Base-by-base conservation (phyloP, 2,329 filamentous ascomycete genomes). In the Cladorrhinum sp. region DNA sequence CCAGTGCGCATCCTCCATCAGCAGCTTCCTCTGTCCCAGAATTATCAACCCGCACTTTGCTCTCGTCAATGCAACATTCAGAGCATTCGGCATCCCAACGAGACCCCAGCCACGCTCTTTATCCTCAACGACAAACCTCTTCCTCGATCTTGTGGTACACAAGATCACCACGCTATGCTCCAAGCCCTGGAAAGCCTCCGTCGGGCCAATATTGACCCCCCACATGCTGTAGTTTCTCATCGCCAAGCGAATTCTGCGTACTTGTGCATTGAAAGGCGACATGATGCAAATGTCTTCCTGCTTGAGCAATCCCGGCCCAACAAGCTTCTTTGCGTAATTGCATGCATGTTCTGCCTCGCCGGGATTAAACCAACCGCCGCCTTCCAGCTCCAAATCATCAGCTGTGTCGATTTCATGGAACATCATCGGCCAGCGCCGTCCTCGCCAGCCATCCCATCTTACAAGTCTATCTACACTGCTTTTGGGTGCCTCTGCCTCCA, bases 61-160 rank as follows among this genome's bases (percentile, higher is more conserved):
- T 50, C 65, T 58, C 20, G 68, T 69, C 21, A 70, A 30, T 21
- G 68, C 68, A 1, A 69, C 67, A 26, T 70, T 69, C 57, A 69
- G 57, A 62, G 62, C 58, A 39, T 68, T 66, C 21, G 61, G 60
- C 46, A 58, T 59, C 14, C 64, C 61, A 9, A 70, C 49, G 9
- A 70, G 49, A 1, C 67, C 68, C 65, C 65, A 67, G 2, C 62
- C 64, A 14, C 65, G 23, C 28, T 42, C 62, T n/a, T 50, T 20
- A 60, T 70, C 68, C 28, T 60, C 49, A 36, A 36, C 52, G 12
- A 69, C 65, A 48, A 68, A 68, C 33, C 62, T 61, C 51, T 24
- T 39, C 39, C 62, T 59, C 8, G 62, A 62, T 20, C 68, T 50
- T 51, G 68, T 70, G 3, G 64, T 64, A 48, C 68, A 70, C 7